A percentile compares a stretch with the other conserved stretches of the same genome.
Evolutionary conservation across 768 basidiomycete species (phyloP).

Genomic region (Hericium alpestre): DNA sequence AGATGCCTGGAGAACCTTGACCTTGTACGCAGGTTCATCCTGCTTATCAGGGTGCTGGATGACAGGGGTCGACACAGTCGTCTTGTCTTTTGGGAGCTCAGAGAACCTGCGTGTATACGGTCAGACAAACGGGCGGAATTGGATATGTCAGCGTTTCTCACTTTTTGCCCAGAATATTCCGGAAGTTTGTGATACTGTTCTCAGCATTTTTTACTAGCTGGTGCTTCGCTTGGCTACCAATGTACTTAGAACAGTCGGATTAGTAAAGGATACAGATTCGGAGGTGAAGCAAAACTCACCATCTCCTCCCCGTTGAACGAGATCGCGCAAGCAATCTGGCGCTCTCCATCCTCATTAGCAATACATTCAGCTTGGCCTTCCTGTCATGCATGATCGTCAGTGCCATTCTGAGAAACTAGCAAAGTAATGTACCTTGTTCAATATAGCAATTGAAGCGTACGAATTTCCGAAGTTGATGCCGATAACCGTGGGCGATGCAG

Average conservation of each 20-base stretch:
- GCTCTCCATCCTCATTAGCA: constrained; percentile 96
- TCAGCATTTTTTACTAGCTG: constrained; percentile 91
- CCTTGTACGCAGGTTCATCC: constrained; percentile 75
- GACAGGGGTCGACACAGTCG: constrained; percentile 52
- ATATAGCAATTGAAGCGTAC: constrained; percentile 89
- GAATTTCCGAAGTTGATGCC: constrained; percentile 97
- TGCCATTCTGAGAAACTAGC: not conserved
- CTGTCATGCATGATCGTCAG: constrained; percentile 26
- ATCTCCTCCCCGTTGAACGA: constrained; percentile 87
- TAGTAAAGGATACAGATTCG: not conserved
- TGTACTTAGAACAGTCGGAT: constrained; percentile 49
- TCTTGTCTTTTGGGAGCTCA: constrained; percentile 47
- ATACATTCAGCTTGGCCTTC: constrained; percentile 91
- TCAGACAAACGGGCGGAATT: not conserved
- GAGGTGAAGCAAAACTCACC: constrained; percentile 33
- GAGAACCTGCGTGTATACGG: constrained; percentile 49
- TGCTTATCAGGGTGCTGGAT: constrained; percentile 64
- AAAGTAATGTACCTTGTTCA: constrained; percentile 61
- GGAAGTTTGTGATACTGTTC: constrained; percentile 93
- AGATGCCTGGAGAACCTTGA: constrained; percentile 69
- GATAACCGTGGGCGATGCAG: constrained; percentile 47
- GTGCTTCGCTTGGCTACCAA: constrained; percentile 87
- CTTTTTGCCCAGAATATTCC: constrained; percentile 89
- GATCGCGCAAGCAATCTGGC: constrained; percentile 92
- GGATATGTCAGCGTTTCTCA: constrained; percentile 24